Evolutionary conservation across 2,329 filamentous ascomycete species (phyloP).

Genomic region (Colletotrichum ledebouriae): DNA sequence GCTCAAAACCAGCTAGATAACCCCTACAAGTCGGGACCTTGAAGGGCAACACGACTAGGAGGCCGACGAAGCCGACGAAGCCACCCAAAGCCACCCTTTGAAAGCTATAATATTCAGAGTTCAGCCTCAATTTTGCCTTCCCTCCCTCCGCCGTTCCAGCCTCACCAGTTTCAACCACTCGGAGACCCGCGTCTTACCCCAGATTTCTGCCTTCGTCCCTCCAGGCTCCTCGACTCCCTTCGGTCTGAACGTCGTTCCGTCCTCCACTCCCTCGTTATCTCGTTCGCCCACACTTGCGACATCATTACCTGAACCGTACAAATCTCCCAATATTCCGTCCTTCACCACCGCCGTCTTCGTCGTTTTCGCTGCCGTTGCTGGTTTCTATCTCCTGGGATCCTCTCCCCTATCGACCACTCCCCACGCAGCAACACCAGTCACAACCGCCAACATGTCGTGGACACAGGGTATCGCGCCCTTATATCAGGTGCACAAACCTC

Average conservation of each 20-base stretch:
- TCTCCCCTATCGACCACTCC: background rate
- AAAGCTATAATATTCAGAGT: background rate
- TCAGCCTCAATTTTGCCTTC: constrained; percentile 3
- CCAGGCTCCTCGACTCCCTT: constrained; percentile 12
- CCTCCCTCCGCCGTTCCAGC: constrained; percentile 1
- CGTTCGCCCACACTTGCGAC: background rate
- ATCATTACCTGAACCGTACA: background rate
- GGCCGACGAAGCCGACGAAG: constrained; percentile 4
- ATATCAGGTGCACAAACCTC: constrained; percentile 74
- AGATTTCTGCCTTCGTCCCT: background rate
- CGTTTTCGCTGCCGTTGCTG: constrained; percentile 24
- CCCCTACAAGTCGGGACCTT: background rate
- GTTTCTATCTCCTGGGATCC: constrained; percentile 1
- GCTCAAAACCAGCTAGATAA: too few relatives aligned
- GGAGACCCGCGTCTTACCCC: constrained; percentile 15
- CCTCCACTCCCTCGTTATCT: constrained; percentile 2
- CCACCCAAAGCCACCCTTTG: background rate
- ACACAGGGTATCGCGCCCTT: constrained; percentile 63
- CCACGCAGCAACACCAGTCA: background rate
- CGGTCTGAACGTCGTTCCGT: constrained; percentile 20
- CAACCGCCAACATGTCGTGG: constrained; percentile 52
- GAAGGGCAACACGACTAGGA: background rate
- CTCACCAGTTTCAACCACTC: constrained; percentile 10
- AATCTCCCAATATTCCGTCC: constrained; percentile 37
- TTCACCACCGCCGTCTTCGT: constrained; percentile 26